Conservation (phyloP, 768 basidiomycete genomes). For the Clavaria fumosa region DNA sequence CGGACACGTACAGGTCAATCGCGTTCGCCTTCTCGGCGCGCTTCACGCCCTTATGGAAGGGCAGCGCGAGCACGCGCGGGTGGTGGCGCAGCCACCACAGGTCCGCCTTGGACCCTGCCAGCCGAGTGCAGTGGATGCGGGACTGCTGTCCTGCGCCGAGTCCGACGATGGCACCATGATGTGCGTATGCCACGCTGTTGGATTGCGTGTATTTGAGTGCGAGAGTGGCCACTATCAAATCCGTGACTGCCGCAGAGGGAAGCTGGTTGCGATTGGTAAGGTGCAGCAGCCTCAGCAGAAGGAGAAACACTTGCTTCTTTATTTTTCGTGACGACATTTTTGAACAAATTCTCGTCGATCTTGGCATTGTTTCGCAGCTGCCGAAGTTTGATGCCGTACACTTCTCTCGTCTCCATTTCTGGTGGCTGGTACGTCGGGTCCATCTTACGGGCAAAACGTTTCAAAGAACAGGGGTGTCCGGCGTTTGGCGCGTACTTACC, state of each 20-base stretch:
- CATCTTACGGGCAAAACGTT: conserved; percentile 38
- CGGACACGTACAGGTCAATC: conserved; percentile 90
- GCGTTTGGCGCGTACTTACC: conserved; percentile 28
- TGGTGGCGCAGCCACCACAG: conserved; percentile 99
- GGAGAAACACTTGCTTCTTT: conserved; percentile 43
- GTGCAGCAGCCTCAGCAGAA: neutral
- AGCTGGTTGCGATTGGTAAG: conserved; percentile 33
- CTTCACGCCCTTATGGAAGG: conserved; percentile 96
- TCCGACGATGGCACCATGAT: conserved; percentile 83
- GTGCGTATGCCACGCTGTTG: conserved; percentile 94
- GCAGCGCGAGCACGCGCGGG: conserved; percentile 77
- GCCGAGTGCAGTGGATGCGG: conserved; percentile 96
- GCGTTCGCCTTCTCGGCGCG: conserved; percentile 98
- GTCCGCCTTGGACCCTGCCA: conserved; percentile 96
- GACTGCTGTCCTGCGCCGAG: conserved; percentile 98
- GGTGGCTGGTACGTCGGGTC: conserved; percentile 71
- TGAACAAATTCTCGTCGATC: conserved; percentile 67
- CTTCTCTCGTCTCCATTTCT: conserved; percentile 82
- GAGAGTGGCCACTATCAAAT: conserved; percentile 90
- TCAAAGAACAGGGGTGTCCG: neutral
- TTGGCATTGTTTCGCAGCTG: conserved; percentile 85
- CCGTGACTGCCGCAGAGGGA: conserved; percentile 60
- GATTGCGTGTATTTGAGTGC: conserved; percentile 99
- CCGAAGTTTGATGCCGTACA: conserved; percentile 82
- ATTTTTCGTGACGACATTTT: conserved; percentile 80